Conservation (phyloP, 2,329 filamentous ascomycete species). For the Myriangium duriaei region DNA sequence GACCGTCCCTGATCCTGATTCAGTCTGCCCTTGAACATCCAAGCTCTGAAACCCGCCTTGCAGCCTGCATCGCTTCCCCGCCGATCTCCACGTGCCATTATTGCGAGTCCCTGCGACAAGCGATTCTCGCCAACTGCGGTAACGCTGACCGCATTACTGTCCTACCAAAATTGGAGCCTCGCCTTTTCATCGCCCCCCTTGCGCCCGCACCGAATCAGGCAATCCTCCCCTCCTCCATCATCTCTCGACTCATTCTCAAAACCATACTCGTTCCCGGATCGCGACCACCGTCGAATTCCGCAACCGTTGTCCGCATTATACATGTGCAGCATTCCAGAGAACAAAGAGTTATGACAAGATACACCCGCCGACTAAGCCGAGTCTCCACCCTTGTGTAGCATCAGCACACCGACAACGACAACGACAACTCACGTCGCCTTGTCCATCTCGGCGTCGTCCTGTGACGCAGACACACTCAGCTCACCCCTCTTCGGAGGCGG, state of each 20-base stretch:
- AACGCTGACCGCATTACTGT: background rate
- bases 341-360: background rate
- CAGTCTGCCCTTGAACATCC: no score
- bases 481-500: conserved; percentile 11
- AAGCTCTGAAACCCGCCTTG: background rate
- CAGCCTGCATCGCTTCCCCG: background rate
- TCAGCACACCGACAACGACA: background rate
- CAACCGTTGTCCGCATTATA: no score
- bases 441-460: conserved; percentile 1
- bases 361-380: background rate
- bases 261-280: no score
- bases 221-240: no score
- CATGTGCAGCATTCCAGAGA: no score
- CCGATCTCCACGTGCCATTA: background rate
- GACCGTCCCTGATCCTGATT: no score
- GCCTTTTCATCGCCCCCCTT: no score
- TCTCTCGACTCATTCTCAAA: no score
- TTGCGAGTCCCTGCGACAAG: background rate
- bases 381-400: background rate
- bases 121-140: background rate
- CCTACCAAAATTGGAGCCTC: no score
- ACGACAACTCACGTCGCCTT: background rate
- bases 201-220: no score
- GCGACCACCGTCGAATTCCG: no score
- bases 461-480: conserved; percentile 2